A percentile compares a stretch with the other conserved stretches of the same genome.
Conservation (phyloP, 306 rosid species). For the Senna siamea region DNA sequence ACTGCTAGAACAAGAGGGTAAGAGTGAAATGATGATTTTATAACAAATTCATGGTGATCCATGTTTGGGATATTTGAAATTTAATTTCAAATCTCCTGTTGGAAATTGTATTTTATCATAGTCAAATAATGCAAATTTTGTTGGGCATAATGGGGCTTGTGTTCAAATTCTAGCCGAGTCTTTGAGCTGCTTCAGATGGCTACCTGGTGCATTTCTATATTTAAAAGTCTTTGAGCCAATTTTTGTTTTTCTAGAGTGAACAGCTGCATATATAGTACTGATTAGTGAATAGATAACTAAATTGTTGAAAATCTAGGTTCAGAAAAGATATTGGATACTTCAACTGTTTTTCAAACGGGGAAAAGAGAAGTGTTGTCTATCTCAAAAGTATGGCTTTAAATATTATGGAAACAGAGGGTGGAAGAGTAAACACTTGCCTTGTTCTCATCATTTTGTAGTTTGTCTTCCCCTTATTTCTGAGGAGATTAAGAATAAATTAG, state of each 20-base stretch:
- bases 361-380: no score
- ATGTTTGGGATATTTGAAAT: not conserved
- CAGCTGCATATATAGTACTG: no score
- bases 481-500: not conserved
- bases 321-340: not conserved
- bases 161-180: not conserved
- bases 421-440: not conserved
- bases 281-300: not conserved
- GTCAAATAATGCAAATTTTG: slow-evolving; percentile 9
- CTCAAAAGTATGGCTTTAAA: no score
- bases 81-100: no score
- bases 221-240: not conserved
- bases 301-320: not conserved
- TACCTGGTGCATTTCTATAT: not conserved
- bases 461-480: slow-evolving; percentile 7
- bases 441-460: slow-evolving; percentile 19
- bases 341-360: no score
- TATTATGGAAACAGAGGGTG: no score
- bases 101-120: slow-evolving; percentile 1
- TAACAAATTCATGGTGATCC: not conserved
- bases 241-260: not conserved
- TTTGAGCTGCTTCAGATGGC: slow-evolving; percentile 15
- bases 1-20: not conserved
- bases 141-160: slow-evolving; percentile 9
- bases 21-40: not conserved